Evolutionary conservation across 805 yeast species (phyloP).

Genomic region (Candida nonsorbophila): DNA sequence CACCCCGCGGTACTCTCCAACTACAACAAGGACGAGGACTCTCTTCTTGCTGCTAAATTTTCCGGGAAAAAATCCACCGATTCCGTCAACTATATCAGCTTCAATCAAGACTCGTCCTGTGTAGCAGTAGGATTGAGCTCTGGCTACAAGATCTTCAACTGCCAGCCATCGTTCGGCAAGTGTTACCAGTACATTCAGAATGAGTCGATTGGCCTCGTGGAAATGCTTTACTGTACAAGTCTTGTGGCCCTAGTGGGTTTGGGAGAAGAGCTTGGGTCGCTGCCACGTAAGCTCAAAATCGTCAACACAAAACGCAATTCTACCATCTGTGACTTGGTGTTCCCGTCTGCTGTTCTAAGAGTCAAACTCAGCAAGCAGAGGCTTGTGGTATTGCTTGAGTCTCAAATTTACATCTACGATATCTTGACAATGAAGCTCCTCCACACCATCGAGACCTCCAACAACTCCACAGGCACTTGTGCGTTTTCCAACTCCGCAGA

Average conservation of each 20-base stretch:
- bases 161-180: conserved; percentile 44
- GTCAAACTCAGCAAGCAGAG: conserved; percentile 30
- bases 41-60: too few species aligned
- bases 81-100: conserved; percentile 39
- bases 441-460: conserved; percentile 41
- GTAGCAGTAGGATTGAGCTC: conserved; percentile 65
- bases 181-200: conserved; percentile 27
- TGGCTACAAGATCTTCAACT: conserved; percentile 73
- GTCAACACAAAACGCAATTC: conserved; percentile 71
- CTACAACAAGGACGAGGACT: not conserved
- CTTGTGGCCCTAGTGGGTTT: conserved; percentile 78
- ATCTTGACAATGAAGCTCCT: conserved; percentile 34
- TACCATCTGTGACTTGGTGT: conserved; percentile 39
- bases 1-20: conserved; percentile 1
- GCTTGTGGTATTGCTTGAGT: conserved; percentile 35
- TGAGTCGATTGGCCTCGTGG: conserved; percentile 66
- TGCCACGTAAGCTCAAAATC: conserved; percentile 79
- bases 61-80: conserved; percentile 13
- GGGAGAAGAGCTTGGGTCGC: conserved; percentile 63
- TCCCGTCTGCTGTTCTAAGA: conserved; percentile 36
- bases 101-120: conserved; percentile 88
- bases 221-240: conserved; percentile 88
- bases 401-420: conserved; percentile 40
- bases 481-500: conserved; percentile 42
- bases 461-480: conserved; percentile 48